These are phyloP conservation scores for Escovopsis sp. DNA, from an alignment of 2,329 filamentous ascomycete genomes.

Conservation along the genomic window DNA sequence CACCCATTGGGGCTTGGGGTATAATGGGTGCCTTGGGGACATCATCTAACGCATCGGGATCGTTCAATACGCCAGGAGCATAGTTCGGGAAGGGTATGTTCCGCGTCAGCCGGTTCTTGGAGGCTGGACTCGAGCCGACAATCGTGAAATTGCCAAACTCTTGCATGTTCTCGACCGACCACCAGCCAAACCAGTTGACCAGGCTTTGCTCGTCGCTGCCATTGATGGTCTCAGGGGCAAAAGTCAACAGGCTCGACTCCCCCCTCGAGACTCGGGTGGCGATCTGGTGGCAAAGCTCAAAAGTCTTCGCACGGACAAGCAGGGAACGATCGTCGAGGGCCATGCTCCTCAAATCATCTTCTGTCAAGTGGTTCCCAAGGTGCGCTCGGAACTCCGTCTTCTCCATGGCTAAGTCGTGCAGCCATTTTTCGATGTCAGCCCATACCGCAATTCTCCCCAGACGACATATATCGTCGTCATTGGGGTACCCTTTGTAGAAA, in stretches of 20 bases:
- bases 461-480: slow-evolving; percentile 3
- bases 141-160: slow-evolving; percentile 39
- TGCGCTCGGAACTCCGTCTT: background rate
- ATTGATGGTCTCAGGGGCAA: slow-evolving; percentile 32
- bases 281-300: slow-evolving; percentile 8
- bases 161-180: slow-evolving; percentile 34
- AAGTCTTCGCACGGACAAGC: slow-evolving; percentile 12
- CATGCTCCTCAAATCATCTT: background rate
- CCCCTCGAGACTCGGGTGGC: slow-evolving; percentile 6
- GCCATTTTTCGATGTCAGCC: slow-evolving; percentile 14
- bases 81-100: slow-evolving; percentile 17
- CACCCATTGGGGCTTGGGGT: background rate
- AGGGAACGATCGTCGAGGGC: slow-evolving; percentile 4
- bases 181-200: slow-evolving; percentile 47
- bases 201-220: slow-evolving; percentile 46
- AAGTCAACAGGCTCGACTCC: slow-evolving; percentile 22
- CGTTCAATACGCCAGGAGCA: slow-evolving; percentile 15
- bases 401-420: slow-evolving; percentile 12
- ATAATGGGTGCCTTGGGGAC: background rate
- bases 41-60: slow-evolving; percentile 21
- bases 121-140: slow-evolving; percentile 27
- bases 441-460: slow-evolving; percentile 16
- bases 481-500: slow-evolving; percentile 14
- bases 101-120: slow-evolving; percentile 10
- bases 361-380: background rate